Evolutionary conservation across 306 rosid species (phyloP), one percentile per base, ranked within the genome.

Genomic region (Boehmeria nivea): DNA sequence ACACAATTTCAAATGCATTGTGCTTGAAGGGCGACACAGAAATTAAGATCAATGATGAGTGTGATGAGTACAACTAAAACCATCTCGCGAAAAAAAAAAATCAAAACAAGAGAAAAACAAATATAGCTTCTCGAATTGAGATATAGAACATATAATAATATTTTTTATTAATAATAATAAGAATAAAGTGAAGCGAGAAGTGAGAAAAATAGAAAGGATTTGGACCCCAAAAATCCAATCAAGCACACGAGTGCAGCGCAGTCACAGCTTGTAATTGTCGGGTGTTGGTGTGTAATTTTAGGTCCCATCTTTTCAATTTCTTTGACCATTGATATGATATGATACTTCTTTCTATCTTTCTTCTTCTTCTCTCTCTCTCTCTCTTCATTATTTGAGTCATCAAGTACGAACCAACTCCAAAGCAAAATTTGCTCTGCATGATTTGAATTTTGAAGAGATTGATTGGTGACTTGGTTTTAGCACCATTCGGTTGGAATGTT

Each of bases 181-280:
- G 10, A 22, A 46, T 12, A 22, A n/a, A 16, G 19, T 20, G 51
- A 46, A 46, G 10, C 1, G 26, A 46, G 1, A 6, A n/a, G n/a
- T n/a, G n/a, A n/a, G n/a, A 20, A 19, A 18, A 46, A 46, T 46
- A 12, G n/a, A 39, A 25, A 43, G 39, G 47, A n/a, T n/a, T n/a
- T n/a, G n/a, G n/a, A n/a, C n/a, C n/a, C n/a, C n/a, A n/a, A n/a
- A 43, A 55, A 44, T 36, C 43, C 28, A 66, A 55, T 61, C 42
- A 64, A 64, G 48, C 71, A 53, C 81, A 79, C 81, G 85, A 68
- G 56, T 75, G 81, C 73, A 34, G 45, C 73, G 51, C 63, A 72
- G 69, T 67, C 76, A 71, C 78, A 71, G 78, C 67, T 74, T 78
- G 80, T 59, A 52, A 43, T 51, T 68, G 81, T 79, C 81, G 73